Base-by-base conservation (phyloP, 1,284 basidiomycete genomes). In the Earliella scabrosa region DNA sequence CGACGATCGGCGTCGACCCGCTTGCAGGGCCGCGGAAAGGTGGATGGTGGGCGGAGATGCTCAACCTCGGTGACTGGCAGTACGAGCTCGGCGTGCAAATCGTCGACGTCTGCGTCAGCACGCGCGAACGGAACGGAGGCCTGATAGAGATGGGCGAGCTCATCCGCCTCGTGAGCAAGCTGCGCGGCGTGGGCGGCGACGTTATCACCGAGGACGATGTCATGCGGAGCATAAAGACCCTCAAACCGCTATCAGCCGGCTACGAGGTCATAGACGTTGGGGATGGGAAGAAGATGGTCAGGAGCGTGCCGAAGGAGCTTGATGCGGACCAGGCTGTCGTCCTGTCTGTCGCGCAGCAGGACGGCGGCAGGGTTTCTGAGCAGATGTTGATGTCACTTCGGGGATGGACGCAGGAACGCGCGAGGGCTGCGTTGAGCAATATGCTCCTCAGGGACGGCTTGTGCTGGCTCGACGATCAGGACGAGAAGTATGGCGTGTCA, bases 21-120 rank as follows among this genome's bases (percentile, higher is more conserved):
- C 82, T 99, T 18, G 91, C 92, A 2, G 92, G 92, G 0, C 90
- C 90, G 0, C 76, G 88, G 23, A 88, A 87, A 59, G 91, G 91
- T n/a, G 87, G 94, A 2, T 95, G 92, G 90, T 93, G 91, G 88
- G 88, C 85, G 21, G 95, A 95, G 69, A 77, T 94, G 66, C 81
- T 98, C 16, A 93, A 93, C 0, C 72, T 92, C 48, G 87, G 93
- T 7, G 97, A 99, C 71, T 99, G 94, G 93, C 91, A 95, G 67
- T 93, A 94, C 71, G 96, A 97, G 67, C 83, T 99, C 1, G 94
- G 94, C 2, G 93, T 98, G 24, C 97, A 99, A 77, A 91, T 99
- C 60, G 95, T 99, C 45, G 97, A 99, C 70, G 86, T 99, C 16
- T 98, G 97, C 67, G 88, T 98, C 29, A 90, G 86, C 68, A 97